A percentile compares a stretch with the other conserved stretches of the same genome.
Conservation (phyloP, 495 filamentous ascomycete genomes). For the Aspergillus saccharolyticus region DNA sequence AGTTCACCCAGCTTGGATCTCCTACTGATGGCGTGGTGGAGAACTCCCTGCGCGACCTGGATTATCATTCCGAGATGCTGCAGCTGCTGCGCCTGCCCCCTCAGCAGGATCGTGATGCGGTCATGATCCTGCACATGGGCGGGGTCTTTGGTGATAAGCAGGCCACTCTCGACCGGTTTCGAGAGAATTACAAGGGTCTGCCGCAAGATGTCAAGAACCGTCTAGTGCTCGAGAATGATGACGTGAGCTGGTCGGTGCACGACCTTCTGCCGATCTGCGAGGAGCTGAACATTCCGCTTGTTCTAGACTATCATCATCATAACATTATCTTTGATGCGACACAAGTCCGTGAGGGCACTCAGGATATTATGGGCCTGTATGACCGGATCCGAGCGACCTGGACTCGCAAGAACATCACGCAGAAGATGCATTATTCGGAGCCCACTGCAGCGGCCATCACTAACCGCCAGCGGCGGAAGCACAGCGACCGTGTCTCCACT, state of each 20-base stretch:
- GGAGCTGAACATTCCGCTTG: constrained; percentile 86
- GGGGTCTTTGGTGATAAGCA: constrained; percentile 86
- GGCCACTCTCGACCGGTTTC: constrained; percentile 76
- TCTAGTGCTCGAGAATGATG: constrained; percentile 91
- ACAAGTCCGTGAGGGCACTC: constrained; percentile 75
- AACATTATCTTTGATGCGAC: constrained; percentile 80
- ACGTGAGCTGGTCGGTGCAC: constrained; percentile 85
- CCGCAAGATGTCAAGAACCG: constrained; percentile 69
- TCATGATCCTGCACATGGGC: constrained; percentile 95
- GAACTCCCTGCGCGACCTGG: constrained; percentile 73
- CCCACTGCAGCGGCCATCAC: constrained; percentile 71
- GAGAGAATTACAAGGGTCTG: constrained; percentile 65
- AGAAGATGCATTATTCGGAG: constrained; percentile 97
- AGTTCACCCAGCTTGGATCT: constrained; percentile 87
- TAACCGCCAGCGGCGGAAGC: constrained; percentile 69
- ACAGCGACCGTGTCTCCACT: constrained; percentile 68
- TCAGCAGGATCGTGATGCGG: constrained; percentile 79
- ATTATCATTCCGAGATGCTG: constrained; percentile 86
- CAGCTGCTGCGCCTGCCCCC: constrained; percentile 69
- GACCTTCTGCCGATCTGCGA: constrained; percentile 88
- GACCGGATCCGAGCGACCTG: constrained; percentile 79
- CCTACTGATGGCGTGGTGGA: constrained; percentile 69
- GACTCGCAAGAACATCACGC: constrained; percentile 78
- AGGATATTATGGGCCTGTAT: constrained; percentile 68
- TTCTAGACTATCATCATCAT: constrained; percentile 93